phyloP scores from a whole-genome alignment of 768 basidiomycete genomes.

The Tephrocybe sp. region DNA sequence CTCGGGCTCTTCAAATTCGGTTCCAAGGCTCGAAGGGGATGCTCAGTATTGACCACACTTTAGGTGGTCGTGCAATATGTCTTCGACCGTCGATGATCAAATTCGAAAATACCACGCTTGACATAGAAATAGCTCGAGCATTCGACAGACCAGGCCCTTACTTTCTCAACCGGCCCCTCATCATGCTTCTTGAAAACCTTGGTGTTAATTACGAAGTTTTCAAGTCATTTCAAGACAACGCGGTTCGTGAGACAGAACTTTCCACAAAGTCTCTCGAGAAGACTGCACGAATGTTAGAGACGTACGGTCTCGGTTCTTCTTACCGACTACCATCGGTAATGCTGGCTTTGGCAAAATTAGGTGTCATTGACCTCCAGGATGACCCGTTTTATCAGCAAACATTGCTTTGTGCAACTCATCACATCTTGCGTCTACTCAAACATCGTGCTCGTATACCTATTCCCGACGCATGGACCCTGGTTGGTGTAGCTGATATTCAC shows the following conservation, averaged over 20 bases:
- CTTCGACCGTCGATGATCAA: conserved; percentile 68
- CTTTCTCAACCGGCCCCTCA: conserved; percentile 60
- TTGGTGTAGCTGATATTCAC: conserved; percentile 70
- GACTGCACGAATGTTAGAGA: conserved; percentile 51
- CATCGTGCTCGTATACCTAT: conserved; percentile 67
- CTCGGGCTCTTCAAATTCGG: conserved; percentile 58
- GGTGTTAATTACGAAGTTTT: conserved; percentile 57
- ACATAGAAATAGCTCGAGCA: conserved; percentile 62
- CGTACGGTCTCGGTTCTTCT: conserved; percentile 54
- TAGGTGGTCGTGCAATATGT: conserved; percentile 47
- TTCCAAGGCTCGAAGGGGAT: conserved; percentile 67
- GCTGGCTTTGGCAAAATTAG: conserved; percentile 46
- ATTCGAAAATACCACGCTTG: conserved; percentile 48
- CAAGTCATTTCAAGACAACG: conserved; percentile 47
- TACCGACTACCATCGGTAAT: conserved; percentile 56
- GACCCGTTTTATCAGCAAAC: conserved; percentile 51
- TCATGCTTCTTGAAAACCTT: conserved; percentile 62
- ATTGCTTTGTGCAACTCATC: conserved; percentile 54
- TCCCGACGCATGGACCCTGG: conserved; percentile 60
- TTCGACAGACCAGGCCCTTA: conserved; percentile 61
- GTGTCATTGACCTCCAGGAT: conserved; percentile 30
- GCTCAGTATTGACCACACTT: conserved; percentile 52
- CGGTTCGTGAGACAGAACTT: conserved; percentile 44
- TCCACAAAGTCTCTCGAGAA: conserved; percentile 40
- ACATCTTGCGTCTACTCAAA: conserved; percentile 65